Evolutionary conservation across 768 basidiomycete genomes (phyloP), one percentile per base, ranked within the genome.

Genomic region (Leucogyrophana mollusca): DNA sequence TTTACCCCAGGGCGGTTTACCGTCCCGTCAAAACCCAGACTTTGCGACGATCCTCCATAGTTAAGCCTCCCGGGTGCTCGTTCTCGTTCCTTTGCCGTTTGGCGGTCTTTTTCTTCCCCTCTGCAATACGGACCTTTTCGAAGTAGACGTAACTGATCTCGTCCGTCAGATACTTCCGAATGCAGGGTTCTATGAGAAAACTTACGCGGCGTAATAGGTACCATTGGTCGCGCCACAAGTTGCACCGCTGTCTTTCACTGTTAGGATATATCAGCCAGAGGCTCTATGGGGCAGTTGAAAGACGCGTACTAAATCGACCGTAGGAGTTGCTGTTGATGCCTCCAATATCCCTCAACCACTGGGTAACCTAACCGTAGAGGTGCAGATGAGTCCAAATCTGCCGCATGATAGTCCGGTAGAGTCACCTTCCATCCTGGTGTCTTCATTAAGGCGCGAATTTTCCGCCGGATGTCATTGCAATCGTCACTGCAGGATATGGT

Each of bases 51-150:
- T 62, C 63, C 40, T 65, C 57, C 32, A 64, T 56, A 18, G 64
- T 53, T 22, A 61, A 51, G 7, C 70, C 72, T 20, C 49, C 37
- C 1, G 60, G 49, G 40, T 61, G 44, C 24, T 58, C 49, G 9
- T 16, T 38, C 50, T 76, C 73, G 49, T 65, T 71, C n/a, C 60
- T 57, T 21, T 55, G 39, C 18, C 72, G 61, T 30, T 68, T 73
- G 17, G 69, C 50, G 3, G 70, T 69, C 53, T 73, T 77, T 59
- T 75, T 74, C 60, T 77, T 76, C n/a, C 69, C 73, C 37, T 74
- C 70, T 0, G 68, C 51, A 46, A 76, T 73, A 33, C 73, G 61
- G 30, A 70, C 60, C 55, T 74, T 77, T 50, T 78, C 76, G 38
- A 75, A 77, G 60, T 76, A 76, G 13, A 71, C 61, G 51, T 75